A percentile compares a stretch with the other conserved stretches of the same genome.
phyloP scores from a whole-genome alignment of 2,329 filamentous ascomycete genomes.

The Fusarium incarnatum region DNA sequence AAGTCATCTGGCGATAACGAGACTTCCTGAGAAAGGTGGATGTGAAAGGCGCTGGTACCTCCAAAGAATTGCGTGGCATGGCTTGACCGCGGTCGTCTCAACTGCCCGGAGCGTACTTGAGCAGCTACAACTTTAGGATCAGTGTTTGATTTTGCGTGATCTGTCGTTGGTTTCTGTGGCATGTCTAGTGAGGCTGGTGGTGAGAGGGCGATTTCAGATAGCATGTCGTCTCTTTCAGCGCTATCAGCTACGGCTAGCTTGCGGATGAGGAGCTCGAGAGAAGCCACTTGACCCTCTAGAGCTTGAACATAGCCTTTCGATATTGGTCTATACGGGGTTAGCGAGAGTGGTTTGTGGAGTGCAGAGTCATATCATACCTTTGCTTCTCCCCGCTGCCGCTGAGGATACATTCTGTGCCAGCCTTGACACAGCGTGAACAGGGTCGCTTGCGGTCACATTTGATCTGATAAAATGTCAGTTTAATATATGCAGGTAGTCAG shows the following conservation, averaged over 20 bases:
- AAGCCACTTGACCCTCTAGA: conserved; percentile 59
- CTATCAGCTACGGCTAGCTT: conserved; percentile 57
- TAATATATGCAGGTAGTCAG: not conserved
- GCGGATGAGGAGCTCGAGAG: conserved; percentile 59
- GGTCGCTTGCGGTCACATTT: conserved; percentile 65
- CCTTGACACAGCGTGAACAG: conserved; percentile 61
- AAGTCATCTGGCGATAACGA: conserved; percentile 35
- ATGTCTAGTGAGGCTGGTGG: conserved; percentile 32
- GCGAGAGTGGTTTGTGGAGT: not conserved
- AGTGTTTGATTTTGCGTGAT: conserved; percentile 42
- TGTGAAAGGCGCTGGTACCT: conserved; percentile 60
- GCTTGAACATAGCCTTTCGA: conserved; percentile 61
- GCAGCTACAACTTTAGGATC: conserved; percentile 50
- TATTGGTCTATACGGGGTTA: conserved; percentile 52
- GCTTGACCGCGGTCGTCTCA: conserved; percentile 55
- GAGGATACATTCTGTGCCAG: conserved; percentile 55
- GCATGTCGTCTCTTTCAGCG: conserved; percentile 55
- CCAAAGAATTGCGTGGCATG: conserved; percentile 61
- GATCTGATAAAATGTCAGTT: conserved; percentile 52
- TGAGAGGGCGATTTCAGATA: conserved; percentile 52
- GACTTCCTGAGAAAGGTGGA: conserved; percentile 49
- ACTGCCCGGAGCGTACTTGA: conserved; percentile 50
- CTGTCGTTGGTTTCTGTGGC: conserved; percentile 25
- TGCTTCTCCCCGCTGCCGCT: conserved; percentile 58
- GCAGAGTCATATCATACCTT: conserved; percentile 50